Percentiles rank a stretch among this genome's conserved stretches.
Conservation (phyloP, 75 land plant genomes). For the Gnetum montanum region DNA sequence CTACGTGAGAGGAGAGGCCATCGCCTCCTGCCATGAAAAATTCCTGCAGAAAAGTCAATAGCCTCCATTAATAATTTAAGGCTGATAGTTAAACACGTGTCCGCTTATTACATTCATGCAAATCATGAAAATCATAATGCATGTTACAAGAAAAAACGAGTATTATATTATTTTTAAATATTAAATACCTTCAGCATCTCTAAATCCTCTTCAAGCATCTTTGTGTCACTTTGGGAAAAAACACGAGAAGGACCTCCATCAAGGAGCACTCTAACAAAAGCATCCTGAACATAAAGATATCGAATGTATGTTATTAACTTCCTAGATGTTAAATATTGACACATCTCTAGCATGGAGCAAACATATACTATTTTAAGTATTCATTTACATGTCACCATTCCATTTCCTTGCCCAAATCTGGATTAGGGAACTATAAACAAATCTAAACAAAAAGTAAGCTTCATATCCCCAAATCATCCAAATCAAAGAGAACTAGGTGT, state of each 20-base stretch:
- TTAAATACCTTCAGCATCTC: constrained; percentile 37
- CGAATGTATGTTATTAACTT: neutral
- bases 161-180: neutral
- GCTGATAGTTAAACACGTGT: too few relatives aligned
- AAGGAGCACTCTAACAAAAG: constrained; percentile 46
- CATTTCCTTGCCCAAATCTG: neutral
- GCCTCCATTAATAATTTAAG: neutral
- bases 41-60: constrained; percentile 19
- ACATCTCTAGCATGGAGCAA: neutral
- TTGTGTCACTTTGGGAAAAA: constrained; percentile 45
- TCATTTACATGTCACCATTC: neutral
- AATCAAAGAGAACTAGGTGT: neutral
- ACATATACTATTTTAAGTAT: neutral
- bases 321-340: neutral
- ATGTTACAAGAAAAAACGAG: neutral
- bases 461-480: neutral
- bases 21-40: constrained; percentile 67
- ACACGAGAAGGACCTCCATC: constrained; percentile 81
- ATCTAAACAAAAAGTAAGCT: neutral
- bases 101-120: neutral
- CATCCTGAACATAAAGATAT: constrained; percentile 52
- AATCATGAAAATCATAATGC: neutral
- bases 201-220: constrained; percentile 50
- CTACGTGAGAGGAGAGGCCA: constrained; percentile 54
- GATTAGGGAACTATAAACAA: neutral